Evolutionary conservation across 805 yeast genomes (phyloP).

Genomic region (Lipomyces starkeyi): DNA sequence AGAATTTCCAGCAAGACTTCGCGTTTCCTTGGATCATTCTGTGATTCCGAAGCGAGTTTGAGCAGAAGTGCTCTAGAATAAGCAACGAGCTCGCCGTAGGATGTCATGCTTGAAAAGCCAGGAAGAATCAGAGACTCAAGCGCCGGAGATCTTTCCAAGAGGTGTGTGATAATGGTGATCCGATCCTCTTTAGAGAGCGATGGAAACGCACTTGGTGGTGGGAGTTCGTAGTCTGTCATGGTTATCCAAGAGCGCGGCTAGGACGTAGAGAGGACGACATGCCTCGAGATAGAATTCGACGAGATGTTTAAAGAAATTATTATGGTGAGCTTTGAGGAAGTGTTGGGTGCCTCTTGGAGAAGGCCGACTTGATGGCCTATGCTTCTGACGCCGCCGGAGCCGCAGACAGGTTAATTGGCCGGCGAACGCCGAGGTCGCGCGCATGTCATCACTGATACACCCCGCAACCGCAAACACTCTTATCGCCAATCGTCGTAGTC

Average conservation of each 20-base stretch:
- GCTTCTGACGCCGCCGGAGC: background rate
- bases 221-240: constrained; percentile 25
- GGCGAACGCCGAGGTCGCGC: background rate
- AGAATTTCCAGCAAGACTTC: constrained; percentile 55
- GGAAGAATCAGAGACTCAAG: constrained; percentile 49
- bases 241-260: background rate
- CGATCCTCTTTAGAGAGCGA: constrained; percentile 42
- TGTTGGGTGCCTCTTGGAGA: background rate
- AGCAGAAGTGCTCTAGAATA: constrained; percentile 50
- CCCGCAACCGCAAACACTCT: background rate
- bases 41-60: constrained; percentile 42
- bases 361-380: no score
- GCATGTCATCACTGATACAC: no score
- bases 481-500: background rate
- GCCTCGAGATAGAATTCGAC: background rate
- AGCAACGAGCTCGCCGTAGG: constrained; percentile 54
- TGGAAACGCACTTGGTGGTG: constrained; percentile 28
- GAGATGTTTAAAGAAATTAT: background rate
- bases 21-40: constrained; percentile 41
- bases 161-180: constrained; percentile 54
- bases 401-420: background rate
- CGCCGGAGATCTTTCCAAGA: constrained; percentile 71
- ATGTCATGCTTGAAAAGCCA: constrained; percentile 39
- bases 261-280: background rate
- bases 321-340: no score